phyloP scores from a whole-genome alignment of 2,329 filamentous ascomycete species.

The Fusarium nanum region DNA sequence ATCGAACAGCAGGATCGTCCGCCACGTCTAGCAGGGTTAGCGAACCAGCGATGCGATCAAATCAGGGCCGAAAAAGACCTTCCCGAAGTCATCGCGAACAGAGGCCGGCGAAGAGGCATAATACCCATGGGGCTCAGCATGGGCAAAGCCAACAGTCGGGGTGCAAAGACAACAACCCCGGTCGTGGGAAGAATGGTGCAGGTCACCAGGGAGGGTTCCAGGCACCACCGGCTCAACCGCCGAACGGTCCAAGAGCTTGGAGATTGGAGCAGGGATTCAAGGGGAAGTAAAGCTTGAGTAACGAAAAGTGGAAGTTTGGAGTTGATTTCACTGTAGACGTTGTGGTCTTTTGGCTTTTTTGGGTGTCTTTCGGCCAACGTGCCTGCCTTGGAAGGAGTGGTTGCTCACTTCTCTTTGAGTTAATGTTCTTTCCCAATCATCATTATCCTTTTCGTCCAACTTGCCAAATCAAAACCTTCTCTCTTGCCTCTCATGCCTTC shows the following conservation, averaged over 20 bases:
- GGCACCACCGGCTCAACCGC: too few species aligned
- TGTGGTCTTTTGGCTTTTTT: background rate
- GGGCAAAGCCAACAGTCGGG: background rate
- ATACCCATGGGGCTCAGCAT: rapidly evolving
- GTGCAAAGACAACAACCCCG: background rate
- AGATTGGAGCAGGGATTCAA: background rate
- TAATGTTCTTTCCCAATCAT: background rate
- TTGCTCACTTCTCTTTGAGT: background rate
- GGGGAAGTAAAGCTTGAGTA: background rate
- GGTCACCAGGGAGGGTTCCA: too few species aligned
- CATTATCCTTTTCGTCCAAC: background rate
- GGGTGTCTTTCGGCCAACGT: background rate
- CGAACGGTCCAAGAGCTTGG: background rate
- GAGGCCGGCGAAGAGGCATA: background rate
- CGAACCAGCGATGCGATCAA: background rate
- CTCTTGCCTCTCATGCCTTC: background rate
- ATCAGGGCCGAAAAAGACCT: background rate
- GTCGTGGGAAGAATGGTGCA: background rate
- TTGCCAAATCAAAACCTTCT: background rate
- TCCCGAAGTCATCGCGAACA: too few species aligned
- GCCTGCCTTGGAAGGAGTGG: background rate
- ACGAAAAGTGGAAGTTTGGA: too few species aligned
- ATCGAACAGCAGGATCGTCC: too few species aligned
- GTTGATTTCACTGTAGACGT: background rate
- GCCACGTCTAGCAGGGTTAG: too few species aligned